Evolutionary conservation across 768 basidiomycete genomes (phyloP), one percentile per base, ranked within the genome.

Genomic region (Lactifluus rugatus): DNA sequence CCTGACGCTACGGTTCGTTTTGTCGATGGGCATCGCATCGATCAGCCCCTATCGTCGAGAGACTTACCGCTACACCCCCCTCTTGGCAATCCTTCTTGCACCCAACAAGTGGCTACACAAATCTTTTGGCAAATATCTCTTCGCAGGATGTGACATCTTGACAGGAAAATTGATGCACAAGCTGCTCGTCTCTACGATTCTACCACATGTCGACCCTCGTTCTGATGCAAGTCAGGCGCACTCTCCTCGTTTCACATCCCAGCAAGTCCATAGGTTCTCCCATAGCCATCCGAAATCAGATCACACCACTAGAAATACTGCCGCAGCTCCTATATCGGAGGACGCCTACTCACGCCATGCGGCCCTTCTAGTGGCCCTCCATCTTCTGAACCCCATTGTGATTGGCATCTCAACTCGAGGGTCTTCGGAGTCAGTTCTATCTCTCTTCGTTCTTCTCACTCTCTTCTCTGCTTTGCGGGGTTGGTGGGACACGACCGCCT

Each of bases 381-480:
- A 97, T 74, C 83, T 98, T 2, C 78, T 98, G 58, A 97, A 94
- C 72, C 96, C 96, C 0, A 80, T 99, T 65, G 87, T 95, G 2
- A 89, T 96, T 70, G 87, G 93, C 62, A 97, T 99, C 65, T 96
- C 94, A 7, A 98, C 96, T 0, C 85, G 96, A 17, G 96, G 96
- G 7, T 97, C 93, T 17, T 94, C 95, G 4, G 96, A 99, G 70
- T 83, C 91, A 2, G 73, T 96, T 17, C 82, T 98, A 16, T 83
- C 85, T 39, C 75, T 87, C 1, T 76, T 94, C 56, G 87, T 97
- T 39, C 77, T 96, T 39, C 71, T 80, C 52, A 82, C 85, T 0
- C 72, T 94, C 26, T 81, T 80, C 67, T 76, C 72, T 31, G 81
- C 83, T 2, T 70, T 87, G 57, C 76, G 77, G 42, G 74, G 72